Percentiles rank a stretch among this genome's conserved stretches.
These are phyloP conservation scores for Zostera marina DNA, from an alignment of 116 monocot species.

Conservation along the genomic window DNA sequence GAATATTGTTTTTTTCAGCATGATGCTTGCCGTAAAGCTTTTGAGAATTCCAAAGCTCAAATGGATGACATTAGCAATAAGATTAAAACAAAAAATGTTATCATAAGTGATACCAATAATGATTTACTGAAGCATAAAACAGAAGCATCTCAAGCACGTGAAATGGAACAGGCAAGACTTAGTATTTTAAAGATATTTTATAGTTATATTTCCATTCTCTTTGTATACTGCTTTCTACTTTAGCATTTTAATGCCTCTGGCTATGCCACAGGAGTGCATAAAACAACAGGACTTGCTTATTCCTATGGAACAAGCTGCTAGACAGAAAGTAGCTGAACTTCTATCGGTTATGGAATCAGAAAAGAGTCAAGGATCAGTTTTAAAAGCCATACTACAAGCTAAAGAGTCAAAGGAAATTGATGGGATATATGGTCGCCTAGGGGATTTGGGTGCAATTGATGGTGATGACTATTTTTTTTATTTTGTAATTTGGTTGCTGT, in stretches of 20 bases:
- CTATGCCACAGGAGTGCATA: slow-evolving; percentile 43
- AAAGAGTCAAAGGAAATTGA: slow-evolving; percentile 76
- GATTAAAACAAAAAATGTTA: slow-evolving; percentile 30
- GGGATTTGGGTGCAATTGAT: slow-evolving; percentile 95
- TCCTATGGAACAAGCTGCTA: slow-evolving; percentile 83
- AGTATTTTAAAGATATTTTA: neutral
- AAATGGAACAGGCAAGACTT: slow-evolving; percentile 45
- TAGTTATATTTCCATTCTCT: neutral
- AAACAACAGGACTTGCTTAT: slow-evolving; percentile 62
- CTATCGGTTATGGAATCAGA: slow-evolving; percentile 60
- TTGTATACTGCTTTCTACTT: neutral
- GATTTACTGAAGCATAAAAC: slow-evolving; percentile 42
- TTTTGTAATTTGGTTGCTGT: neutral
- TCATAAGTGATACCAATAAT: slow-evolving; percentile 23
- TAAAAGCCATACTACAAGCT: slow-evolving; percentile 77
- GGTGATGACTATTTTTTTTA: slow-evolving; percentile 20
- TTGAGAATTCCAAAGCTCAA: slow-evolving; percentile 47
- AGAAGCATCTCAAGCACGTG: slow-evolving; percentile 48
- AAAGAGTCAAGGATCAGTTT: slow-evolving; percentile 72
- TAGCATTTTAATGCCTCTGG: neutral
- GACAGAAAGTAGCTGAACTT: slow-evolving; percentile 83
- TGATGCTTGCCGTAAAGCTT: slow-evolving; percentile 40
- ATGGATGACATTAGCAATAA: slow-evolving; percentile 44
- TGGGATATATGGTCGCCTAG: slow-evolving; percentile 90
- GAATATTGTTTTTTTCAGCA: slow-evolving; percentile 33